phyloP scores from a whole-genome alignment of 129 eudicot genomes.

The Arctium minus region DNA sequence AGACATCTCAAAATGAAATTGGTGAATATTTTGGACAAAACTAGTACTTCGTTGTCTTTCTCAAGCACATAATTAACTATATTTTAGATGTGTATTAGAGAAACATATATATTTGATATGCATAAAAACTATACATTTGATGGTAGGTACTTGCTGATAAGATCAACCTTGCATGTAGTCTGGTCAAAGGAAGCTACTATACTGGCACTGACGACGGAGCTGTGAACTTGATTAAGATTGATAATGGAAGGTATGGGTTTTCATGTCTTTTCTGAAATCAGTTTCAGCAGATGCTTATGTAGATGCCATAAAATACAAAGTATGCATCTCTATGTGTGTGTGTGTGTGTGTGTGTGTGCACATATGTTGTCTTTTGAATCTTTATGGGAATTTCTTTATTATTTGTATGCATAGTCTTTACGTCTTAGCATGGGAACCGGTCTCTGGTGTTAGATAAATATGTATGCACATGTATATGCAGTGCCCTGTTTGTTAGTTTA shows the following conservation, averaged over 20 bases:
- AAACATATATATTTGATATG: background rate
- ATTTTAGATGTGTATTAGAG: conserved; percentile 9
- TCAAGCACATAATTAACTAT: background rate
- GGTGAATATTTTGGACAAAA: background rate
- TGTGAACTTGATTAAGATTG: conserved; percentile 82
- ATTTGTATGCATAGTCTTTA: background rate
- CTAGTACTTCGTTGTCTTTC: background rate
- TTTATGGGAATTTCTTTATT: background rate
- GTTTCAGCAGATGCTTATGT: background rate
- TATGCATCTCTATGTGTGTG: background rate
- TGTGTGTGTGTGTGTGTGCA: background rate
- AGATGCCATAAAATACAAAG: background rate
- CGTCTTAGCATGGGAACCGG: conserved; percentile 2
- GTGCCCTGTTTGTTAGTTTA: background rate
- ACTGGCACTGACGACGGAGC: conserved; percentile 99
- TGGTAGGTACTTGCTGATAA: conserved; percentile 92
- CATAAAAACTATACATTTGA: conserved; percentile 7
- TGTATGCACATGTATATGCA: background rate
- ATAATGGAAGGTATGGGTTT: conserved; percentile 69
- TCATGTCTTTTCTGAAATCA: background rate
- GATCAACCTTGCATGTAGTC: conserved; percentile 89
- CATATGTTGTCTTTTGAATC: background rate
- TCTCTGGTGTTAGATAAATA: background rate
- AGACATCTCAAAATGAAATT: conserved; percentile 6
- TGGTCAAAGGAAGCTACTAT: conserved; percentile 96